Evolutionary conservation across 192 early-diverging fungal genomes (phyloP), one percentile per base, ranked within the genome.

Genomic region (Powellomyces hirtus): DNA sequence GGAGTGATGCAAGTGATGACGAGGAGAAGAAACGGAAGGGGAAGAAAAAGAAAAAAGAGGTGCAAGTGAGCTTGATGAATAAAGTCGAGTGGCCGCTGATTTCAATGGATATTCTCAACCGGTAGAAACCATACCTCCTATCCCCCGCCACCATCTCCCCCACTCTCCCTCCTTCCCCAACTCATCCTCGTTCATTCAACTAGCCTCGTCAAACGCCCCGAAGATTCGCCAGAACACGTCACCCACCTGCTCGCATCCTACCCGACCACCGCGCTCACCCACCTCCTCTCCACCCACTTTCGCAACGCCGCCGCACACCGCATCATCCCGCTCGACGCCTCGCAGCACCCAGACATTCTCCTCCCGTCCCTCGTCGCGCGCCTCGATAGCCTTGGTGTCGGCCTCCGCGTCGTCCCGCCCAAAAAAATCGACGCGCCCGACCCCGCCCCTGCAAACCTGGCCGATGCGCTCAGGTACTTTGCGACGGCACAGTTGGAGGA

Each of bases 131-230:
- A 24, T 49, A 18, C 16, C 18, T 18, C 2, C n/a, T 18, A 49
- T 2, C 3, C 26, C 2, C 46, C 10, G n/a, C 14, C n/a, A 2
- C n/a, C n/a, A 49, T 2, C 3, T 49, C 2, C 46, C 10, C 26
- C 14, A 5, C 46, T 18, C 46, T 49, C 26, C n/a, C 26, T 2
- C 26, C 46, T 49, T 49, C 10, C 46, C 26, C 4, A 49, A 24
- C 46, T 6, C n/a, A 2, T 49, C 26, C 40, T 49, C 46, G n/a
- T n/a, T n/a, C n/a, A n/a, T n/a, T n/a, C 20, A 14, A 8, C 22
- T 45, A 81, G 81, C 35, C 62, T 84, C 2, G 55, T 84, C 51
- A 77, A 79, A 56, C 66, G 70, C n/a, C 80, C 79, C 0, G 78
- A 79, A 66, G 76, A 81, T 46, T 50, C 50, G 22, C 69, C 72